phyloP scores from a whole-genome alignment of 768 basidiomycete genomes.

The Rhizopogon salebrosus region DNA sequence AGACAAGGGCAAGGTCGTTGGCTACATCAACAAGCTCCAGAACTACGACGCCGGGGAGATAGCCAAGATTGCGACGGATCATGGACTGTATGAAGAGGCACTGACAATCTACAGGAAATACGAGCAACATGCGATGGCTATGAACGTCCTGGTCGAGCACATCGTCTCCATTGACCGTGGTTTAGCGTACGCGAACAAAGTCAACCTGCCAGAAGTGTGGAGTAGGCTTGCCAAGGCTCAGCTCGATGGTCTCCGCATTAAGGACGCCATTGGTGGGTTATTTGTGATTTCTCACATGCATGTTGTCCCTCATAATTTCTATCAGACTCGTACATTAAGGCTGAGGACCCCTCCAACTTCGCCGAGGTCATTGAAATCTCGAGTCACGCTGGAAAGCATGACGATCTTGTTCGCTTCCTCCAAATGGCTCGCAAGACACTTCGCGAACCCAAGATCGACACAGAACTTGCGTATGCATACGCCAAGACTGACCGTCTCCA shows the following conservation, averaged over 20 bases:
- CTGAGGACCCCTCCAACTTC: conserved; percentile 91
- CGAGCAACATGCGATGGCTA: conserved; percentile 91
- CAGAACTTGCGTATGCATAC: conserved; percentile 96
- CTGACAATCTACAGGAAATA: conserved; percentile 98
- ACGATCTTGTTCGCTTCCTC: conserved; percentile 92
- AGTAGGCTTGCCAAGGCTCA: conserved; percentile 97
- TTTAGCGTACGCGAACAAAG: conserved; percentile 91
- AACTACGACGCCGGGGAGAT: conserved; percentile 95
- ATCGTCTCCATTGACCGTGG: conserved; percentile 97
- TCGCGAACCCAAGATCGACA: conserved; percentile 96
- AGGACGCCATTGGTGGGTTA: conserved; percentile 86
- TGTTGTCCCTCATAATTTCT: conserved; percentile 3
- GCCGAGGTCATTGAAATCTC: conserved; percentile 95
- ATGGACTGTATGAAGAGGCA: conserved; percentile 93
- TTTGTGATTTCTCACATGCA: background rate
- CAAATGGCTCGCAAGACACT: conserved; percentile 98
- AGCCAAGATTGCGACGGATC: conserved; percentile 93
- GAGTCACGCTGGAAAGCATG: conserved; percentile 85
- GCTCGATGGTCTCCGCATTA: conserved; percentile 95
- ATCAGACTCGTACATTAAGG: conserved; percentile 94
- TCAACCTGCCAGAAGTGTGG: conserved; percentile 97
- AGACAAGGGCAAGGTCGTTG: conserved; percentile 97
- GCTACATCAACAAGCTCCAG: conserved; percentile 95
- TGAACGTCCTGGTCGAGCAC: conserved; percentile 97
- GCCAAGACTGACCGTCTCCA: conserved; percentile 96